These are phyloP conservation scores for Geranium brycei DNA, from an alignment of 345 rosid species.

Conservation along the genomic window DNA sequence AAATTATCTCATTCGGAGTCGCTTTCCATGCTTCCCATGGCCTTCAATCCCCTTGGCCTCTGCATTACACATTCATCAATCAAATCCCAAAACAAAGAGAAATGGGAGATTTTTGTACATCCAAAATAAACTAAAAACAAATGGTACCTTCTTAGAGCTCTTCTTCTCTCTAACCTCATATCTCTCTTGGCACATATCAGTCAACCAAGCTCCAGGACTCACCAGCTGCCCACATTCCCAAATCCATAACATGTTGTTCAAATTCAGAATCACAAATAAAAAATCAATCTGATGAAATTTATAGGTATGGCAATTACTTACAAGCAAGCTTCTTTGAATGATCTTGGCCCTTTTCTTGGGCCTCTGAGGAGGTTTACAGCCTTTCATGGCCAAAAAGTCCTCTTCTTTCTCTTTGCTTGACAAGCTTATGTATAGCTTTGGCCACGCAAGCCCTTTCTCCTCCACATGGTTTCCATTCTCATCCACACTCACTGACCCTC, in stretches of 20 bases:
- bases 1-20: slow-evolving; percentile 39
- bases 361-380: slow-evolving; percentile 66
- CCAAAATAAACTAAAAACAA: not conserved
- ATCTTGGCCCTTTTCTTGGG: slow-evolving; percentile 65
- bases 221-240: slow-evolving; percentile 31
- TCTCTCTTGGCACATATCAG: slow-evolving; percentile 71
- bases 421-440: slow-evolving; percentile 38
- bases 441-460: slow-evolving; percentile 41
- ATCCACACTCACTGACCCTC: slow-evolving; percentile 35
- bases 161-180: slow-evolving; percentile 72
- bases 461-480: slow-evolving; percentile 29
- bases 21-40: slow-evolving; percentile 63
- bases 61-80: slow-evolving; percentile 17
- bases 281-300: not conserved
- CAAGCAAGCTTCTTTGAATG: slow-evolving; percentile 56
- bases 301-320: slow-evolving; percentile 14
- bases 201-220: slow-evolving; percentile 73
- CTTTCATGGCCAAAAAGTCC: slow-evolving; percentile 71
- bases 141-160: slow-evolving; percentile 50
- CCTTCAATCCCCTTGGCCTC: slow-evolving; percentile 72
- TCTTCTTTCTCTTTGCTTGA: slow-evolving; percentile 76
- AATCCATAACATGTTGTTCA: no score
- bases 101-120: not conserved
- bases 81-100: not conserved
- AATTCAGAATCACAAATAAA: no score